Evolutionary conservation across 2,329 filamentous ascomycete species (phyloP).

Genomic region (Arthrobotrys megalospora): DNA sequence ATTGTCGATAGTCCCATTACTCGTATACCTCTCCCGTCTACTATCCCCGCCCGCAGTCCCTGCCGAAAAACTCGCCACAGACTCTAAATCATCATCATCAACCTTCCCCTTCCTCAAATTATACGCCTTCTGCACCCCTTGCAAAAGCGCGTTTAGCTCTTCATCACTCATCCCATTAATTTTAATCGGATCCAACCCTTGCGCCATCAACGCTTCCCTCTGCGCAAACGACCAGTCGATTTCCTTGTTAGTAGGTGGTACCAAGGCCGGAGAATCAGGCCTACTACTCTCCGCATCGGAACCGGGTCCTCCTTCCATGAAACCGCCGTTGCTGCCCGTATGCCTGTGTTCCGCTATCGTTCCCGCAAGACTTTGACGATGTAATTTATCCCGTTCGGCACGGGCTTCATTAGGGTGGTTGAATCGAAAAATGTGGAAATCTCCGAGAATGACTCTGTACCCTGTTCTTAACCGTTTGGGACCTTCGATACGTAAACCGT

Average conservation of each 20-base stretch:
- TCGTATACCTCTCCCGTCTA: conserved; percentile 90
- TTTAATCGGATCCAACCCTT: conserved; percentile 88
- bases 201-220: conserved; percentile 82
- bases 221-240: conserved; percentile 96
- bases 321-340: conserved; percentile 75
- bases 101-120: conserved; percentile 78
- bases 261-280: conserved; percentile 83
- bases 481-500: conserved; percentile 89
- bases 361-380: conserved; percentile 77
- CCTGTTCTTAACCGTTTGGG: conserved; percentile 89
- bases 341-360: conserved; percentile 66
- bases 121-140: conserved; percentile 92
- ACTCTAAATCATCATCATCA: conserved; percentile 89
- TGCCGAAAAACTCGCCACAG: conserved; percentile 83
- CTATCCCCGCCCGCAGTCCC: conserved; percentile 67
- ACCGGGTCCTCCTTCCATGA: conserved; percentile 62
- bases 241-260: conserved; percentile 78
- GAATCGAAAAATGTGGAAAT: conserved; percentile 99
- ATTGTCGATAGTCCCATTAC: conserved; percentile 93
- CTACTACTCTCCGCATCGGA: conserved; percentile 85
- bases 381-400: conserved; percentile 82
- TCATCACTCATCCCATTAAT: conserved; percentile 92
- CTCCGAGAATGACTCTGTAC: conserved; percentile 93
- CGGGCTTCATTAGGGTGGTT: conserved; percentile 97
- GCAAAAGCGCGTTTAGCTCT: conserved; percentile 91